Base-by-base conservation (phyloP, 371 early-diverging fungal species). In the Mucor lusitanicus region DNA sequence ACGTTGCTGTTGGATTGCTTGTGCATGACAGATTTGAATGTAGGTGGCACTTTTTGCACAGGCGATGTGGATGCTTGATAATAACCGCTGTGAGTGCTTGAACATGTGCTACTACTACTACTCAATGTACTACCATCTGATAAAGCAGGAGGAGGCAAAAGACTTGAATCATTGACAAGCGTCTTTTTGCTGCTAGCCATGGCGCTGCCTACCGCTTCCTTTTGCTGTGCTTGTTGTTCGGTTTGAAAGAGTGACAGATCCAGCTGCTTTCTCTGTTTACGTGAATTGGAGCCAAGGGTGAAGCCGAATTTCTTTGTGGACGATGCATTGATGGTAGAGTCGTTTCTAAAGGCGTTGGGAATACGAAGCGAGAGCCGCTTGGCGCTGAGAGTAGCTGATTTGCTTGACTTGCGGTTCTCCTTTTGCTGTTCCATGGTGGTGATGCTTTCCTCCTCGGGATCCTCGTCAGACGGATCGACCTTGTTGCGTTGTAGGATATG, bases 41-140 rank as follows among this genome's bases (percentile, higher is more conserved):
- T 61, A 40, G 69, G 50, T 12, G 69, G 53, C 1, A 59, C 23
- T 21, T 44, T 58, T 25, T 35, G 35, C 1, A 21, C 35, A 23
- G n/a, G 30, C 3, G 25, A 5, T 7, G 57, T 23, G 58, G 23
- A 19, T n/a, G 46, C 9, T 40, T 37, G 53, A 33, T 40, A 64
- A 53, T 32, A 56, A 46, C 48, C 65, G 39, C 62, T 62, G 19
- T 65, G 70, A 53, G 58, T 30, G 32, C 65, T 67, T 6, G 64
- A 68, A 28, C 72, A 58, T 63, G 67, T 68, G 42, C 74, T 77
- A 60, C 74, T 77, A 28, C 77, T 79, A 53, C 73, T 72, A 40
- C 79, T 82, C 53, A 82, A 63, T 23, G 79, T 77, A 61, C 82
- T 82, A 25, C 72, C 79, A 59, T 77, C 79, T 1, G 79, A 82